phyloP scores from a whole-genome alignment of 2,329 filamentous ascomycete genomes.

The Scopulariopsis brevicaulis region DNA sequence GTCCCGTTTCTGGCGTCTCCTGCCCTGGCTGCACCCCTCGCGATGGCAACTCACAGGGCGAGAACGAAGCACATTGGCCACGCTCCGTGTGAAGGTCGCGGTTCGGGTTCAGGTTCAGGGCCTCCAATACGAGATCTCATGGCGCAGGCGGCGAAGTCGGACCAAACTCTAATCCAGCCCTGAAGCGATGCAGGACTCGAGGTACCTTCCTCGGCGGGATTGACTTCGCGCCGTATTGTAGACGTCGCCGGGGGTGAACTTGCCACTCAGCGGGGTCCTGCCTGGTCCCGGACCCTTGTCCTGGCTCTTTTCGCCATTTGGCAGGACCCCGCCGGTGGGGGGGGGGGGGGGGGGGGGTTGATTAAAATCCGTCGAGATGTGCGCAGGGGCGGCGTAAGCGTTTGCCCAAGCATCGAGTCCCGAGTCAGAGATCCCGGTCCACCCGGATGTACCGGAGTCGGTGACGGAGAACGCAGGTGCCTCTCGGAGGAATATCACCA shows the following conservation, averaged over 20 bases:
- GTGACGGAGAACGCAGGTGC: not conserved
- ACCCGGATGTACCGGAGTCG: not conserved
- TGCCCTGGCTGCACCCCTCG: not conserved
- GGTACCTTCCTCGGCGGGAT: not conserved
- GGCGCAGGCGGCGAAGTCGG: not conserved
- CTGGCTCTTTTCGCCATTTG: not conserved
- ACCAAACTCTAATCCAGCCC: not conserved
- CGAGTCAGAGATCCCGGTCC: not conserved
- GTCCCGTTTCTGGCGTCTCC: not conserved
- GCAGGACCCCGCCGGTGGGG: too few species aligned
- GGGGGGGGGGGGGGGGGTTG: too few species aligned
- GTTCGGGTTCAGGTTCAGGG: not conserved
- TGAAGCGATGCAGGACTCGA: not conserved
- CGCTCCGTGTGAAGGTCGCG: not conserved
- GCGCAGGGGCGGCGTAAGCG: not conserved
- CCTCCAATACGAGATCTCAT: not conserved
- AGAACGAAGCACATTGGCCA: not conserved
- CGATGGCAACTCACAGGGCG: not conserved
- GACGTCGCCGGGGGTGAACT: not conserved
- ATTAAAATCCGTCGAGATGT: not conserved
- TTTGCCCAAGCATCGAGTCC: not conserved
- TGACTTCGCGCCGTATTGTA: not conserved
- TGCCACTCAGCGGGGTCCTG: not conserved
- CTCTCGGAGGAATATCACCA: not conserved
- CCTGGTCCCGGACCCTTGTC: not conserved